Percentiles rank a stretch among this genome's conserved stretches.
Evolutionary conservation across 345 rosid genomes (phyloP).

Genomic region (Atalantia buxifolia): DNA sequence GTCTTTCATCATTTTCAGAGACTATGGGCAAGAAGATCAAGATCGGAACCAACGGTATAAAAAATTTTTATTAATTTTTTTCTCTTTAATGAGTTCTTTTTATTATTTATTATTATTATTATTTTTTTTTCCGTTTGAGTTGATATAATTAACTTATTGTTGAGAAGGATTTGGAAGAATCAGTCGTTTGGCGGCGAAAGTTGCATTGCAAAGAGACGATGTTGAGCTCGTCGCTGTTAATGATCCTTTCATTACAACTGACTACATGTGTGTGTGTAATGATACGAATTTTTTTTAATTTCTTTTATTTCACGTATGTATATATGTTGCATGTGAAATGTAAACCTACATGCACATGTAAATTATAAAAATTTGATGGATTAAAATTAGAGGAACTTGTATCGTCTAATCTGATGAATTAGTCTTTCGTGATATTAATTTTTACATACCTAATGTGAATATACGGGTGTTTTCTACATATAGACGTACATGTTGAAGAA

Average conservation of each 20-base stretch:
- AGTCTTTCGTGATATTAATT: no score
- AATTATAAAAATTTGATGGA: no score
- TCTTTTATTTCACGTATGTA: no score
- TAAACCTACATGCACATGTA: neutral
- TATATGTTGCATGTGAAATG: neutral
- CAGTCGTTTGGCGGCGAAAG: slow-evolving; percentile 68
- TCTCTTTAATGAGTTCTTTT: neutral
- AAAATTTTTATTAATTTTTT: neutral
- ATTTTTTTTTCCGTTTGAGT: neutral
- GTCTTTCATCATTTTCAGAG: neutral
- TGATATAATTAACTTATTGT: neutral
- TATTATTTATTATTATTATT: neutral
- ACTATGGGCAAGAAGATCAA: slow-evolving; percentile 57
- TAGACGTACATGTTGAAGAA: slow-evolving; percentile 5
- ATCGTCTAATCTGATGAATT: no score
- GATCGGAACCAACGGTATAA: slow-evolving; percentile 61
- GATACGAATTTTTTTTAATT: no score
- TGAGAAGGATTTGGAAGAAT: slow-evolving; percentile 72
- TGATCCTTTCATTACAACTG: slow-evolving; percentile 75
- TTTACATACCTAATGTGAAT: neutral
- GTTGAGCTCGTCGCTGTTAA: slow-evolving; percentile 74
- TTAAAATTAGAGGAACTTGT: no score
- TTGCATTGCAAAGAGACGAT: slow-evolving; percentile 64
- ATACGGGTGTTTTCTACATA: neutral
- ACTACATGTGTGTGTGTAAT: slow-evolving; percentile 43